Evolutionary conservation across 2,329 filamentous ascomycete species (phyloP).

Genomic region (Metarhizium humberi): DNA sequence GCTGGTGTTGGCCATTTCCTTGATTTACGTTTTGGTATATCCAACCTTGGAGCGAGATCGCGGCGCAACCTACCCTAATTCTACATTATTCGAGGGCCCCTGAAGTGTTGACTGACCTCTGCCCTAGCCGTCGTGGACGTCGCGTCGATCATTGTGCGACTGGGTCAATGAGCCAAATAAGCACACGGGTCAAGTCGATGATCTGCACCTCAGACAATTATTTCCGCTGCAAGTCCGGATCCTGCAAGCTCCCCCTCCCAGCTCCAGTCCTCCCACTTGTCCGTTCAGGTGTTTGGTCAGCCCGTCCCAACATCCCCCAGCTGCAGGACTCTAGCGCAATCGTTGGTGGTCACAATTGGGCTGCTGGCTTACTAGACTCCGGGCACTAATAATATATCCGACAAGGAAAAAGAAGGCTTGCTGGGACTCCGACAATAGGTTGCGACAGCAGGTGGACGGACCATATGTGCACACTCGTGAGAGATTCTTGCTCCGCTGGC

Average conservation of each 20-base stretch:
- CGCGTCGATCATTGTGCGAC: too few relatives aligned
- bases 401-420: background rate
- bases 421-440: background rate
- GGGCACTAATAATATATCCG: background rate
- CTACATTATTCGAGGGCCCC: too few relatives aligned
- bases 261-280: background rate
- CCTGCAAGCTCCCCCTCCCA: too few relatives aligned
- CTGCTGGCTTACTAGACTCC: background rate
- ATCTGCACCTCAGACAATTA: background rate
- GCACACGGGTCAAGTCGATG: too few relatives aligned
- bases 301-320: background rate
- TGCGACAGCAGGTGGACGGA: too few relatives aligned
- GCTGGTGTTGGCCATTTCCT: too few relatives aligned
- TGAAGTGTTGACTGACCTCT: too few relatives aligned
- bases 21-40: too few relatives aligned
- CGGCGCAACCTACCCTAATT: too few relatives aligned
- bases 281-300: background rate
- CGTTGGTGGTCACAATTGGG: background rate
- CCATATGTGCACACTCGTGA: background rate
- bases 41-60: too few relatives aligned
- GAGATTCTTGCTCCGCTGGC: background rate
- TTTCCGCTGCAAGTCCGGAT: background rate
- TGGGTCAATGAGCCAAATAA: too few relatives aligned
- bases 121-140: too few relatives aligned
- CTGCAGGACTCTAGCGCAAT: background rate